Evolutionary conservation across 1,284 basidiomycete genomes (phyloP), one percentile per base, ranked within the genome.

Genomic region (Austroboletus novae-zelandiae): DNA sequence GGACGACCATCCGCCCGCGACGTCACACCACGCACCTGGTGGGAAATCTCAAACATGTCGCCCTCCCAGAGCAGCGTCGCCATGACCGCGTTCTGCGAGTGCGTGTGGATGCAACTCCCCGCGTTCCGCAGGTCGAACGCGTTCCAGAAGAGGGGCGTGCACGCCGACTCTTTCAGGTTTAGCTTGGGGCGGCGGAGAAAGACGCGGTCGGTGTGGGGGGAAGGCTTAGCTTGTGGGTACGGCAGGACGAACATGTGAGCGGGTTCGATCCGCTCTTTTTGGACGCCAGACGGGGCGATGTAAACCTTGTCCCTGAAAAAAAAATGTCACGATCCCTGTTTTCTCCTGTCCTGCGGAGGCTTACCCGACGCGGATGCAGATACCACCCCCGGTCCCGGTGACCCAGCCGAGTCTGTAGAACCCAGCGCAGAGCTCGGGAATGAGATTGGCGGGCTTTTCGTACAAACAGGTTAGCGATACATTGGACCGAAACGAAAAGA

Each of bases 101-200:
- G 91, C 0, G 91, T 93, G 64, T 94, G 91, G 54, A 94, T 91
- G 60, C 90, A 93, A 44, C 88, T 86, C 1, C 86, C 86, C 4
- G 89, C 90, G 46, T 79, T 74, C 18, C 89, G 75, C 59, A 87
- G 69, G 29, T 87, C 85, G 65, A 91, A 94, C 3, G 91, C 89
- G 64, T 92, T 92, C 88, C 89, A 93, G 73, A 94, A 94, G n/a
- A 94, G 72, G 8, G 91, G 91, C 0, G 91, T 93, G 67, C 89
- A 92, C 2, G 86, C 86, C 1, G 85, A 88, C 62, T 91, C 89
- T 60, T 86, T 90, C 55, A 91, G 73, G 57, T 81, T 79, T 55
- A 75, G 68, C 14, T 72, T 72, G 3, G 91, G 90, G 30, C 83
- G 80, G 44, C 90, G 80, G 45, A 92, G 77, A 69, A 91, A 91